phyloP scores from a whole-genome alignment of 192 early-diverging fungal genomes.

The Coemansia sp. region DNA sequence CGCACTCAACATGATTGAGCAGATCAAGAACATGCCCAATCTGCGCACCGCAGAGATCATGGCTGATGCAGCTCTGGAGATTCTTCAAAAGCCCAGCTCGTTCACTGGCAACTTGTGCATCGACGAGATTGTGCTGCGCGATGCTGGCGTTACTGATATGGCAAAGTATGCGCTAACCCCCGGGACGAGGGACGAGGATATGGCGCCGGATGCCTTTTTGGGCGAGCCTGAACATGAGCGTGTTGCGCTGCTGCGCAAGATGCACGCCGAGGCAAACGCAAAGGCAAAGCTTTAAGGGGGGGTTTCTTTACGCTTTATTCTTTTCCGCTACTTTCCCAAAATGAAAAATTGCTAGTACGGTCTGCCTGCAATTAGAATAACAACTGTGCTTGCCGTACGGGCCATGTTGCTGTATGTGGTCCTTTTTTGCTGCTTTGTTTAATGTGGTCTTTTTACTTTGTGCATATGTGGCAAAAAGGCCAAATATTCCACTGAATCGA shows the following conservation, averaged over 20 bases:
- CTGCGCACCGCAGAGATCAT: constrained; percentile 61
- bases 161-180: constrained; percentile 63
- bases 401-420: too few relatives aligned
- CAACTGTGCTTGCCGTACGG: too few relatives aligned
- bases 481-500: not conserved
- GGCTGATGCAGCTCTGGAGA: constrained; percentile 70
- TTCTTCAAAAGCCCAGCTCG: constrained; percentile 58
- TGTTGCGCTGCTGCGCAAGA: constrained; percentile 24
- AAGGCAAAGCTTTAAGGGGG: constrained; percentile 11
- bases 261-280: constrained; percentile 1
- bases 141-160: constrained; percentile 68
- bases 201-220: constrained; percentile 63
- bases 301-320: not conserved
- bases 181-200: constrained; percentile 51
- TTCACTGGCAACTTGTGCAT: constrained; percentile 73
- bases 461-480: too few relatives aligned
- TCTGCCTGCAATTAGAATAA: not conserved
- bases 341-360: not conserved
- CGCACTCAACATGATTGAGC: constrained; percentile 54
- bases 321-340: not conserved
- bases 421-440: too few relatives aligned
- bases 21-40: constrained; percentile 8
- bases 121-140: constrained; percentile 72
- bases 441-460: too few relatives aligned
- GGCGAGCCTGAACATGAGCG: constrained; percentile 34